Evolutionary conservation across 768 basidiomycete species (phyloP), one percentile per base, ranked within the genome.

Genomic region (Tulasnella sp.): DNA sequence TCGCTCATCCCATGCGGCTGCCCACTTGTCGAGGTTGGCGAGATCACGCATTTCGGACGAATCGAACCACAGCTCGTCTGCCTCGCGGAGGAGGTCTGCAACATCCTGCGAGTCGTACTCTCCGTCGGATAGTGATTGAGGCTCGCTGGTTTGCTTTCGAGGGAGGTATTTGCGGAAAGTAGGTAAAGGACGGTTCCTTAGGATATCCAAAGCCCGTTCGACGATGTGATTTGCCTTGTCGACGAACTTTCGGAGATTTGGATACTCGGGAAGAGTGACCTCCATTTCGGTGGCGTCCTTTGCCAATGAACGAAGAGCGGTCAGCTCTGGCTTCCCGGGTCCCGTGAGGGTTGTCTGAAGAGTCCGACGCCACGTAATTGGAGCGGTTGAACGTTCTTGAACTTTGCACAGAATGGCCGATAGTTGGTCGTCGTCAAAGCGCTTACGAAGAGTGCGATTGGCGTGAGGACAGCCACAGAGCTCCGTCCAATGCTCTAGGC

Each of bases 271-370:
- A 19, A 97, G 88, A 42, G 88, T 87, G 83, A 91, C 90, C 79
- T 89, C 92, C 85, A 97, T 94, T 77, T 93, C 93, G 82, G 98
- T 95, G 19, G 93, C 97, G 84, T 98, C 97, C 0, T 93, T 90
- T 36, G 96, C 88, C n/a, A 96, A 86, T 10, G 93, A 91, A 56
- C 93, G 91, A 80, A 98, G 89, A 46, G 90, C 90, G 52, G 94
- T 93, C 46, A 97, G 89, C 0, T 89, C 84, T 19, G 96, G 96
- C 19, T 91, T 89, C 18, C 90, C 88, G 46, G 89, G 92, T 81
- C 94, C 93, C 8, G 86, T 85, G 44, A 98, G 86, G 1, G 92
- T 84, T 81, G 89, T 91, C 48, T 88, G 86, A 38, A 97, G 87
- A 83, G 94, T 94, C 58, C 85, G 84, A 58, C 89, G 89, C 96